Base-by-base conservation (phyloP, 768 basidiomycete species). In the Termitomyces titanicus region DNA sequence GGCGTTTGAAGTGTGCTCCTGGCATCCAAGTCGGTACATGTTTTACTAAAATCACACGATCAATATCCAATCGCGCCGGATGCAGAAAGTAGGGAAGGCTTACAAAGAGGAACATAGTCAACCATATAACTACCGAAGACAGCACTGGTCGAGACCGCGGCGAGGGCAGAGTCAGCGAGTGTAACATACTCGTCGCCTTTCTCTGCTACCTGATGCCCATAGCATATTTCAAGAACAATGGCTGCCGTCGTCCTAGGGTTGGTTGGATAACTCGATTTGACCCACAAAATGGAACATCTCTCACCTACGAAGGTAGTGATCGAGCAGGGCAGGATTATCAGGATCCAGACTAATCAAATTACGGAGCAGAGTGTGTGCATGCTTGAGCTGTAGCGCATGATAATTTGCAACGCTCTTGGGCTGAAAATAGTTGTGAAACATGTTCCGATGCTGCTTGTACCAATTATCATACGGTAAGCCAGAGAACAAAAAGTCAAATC, bases 1-100 rank as follows among this genome's bases (percentile, higher is more conserved):
- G 70, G 24, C 60, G 49, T 60, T 79, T 75, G 70, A 79, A 80
- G 0, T 58, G 58, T 9, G 77, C 76, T 11, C 79, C 78, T 3
- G 79, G 80, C 45, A 79, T 62, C 79, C 79, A 79, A 15, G 69
- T 62, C 1, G 80, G 80, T 35, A 81, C 63, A 51, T 78, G 63
- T 39, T 70, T 70, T 55, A 81, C 54, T 55, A 8, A 11, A 22
- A 47, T 7, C 43, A 18, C n/a, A n/a, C 70, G n/a, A 17, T 42
- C 7, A 17, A 12, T 18, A 15, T n/a, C 15, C n/a, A 35, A 22
- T n/a, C 27, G 29, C 15, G 6, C n/a, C 4, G 47, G 22, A 37
- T 24, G 43, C 15, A 10, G 5, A n/a, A 27, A 24, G 10, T 25
- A 29, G 13, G 43, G 6, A 18, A 24, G 1, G 5, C 54, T 55